Evolutionary conservation across 2,329 filamentous ascomycete genomes (phyloP), one percentile per base, ranked within the genome.

Genomic region (Colletotrichum truncatum): DNA sequence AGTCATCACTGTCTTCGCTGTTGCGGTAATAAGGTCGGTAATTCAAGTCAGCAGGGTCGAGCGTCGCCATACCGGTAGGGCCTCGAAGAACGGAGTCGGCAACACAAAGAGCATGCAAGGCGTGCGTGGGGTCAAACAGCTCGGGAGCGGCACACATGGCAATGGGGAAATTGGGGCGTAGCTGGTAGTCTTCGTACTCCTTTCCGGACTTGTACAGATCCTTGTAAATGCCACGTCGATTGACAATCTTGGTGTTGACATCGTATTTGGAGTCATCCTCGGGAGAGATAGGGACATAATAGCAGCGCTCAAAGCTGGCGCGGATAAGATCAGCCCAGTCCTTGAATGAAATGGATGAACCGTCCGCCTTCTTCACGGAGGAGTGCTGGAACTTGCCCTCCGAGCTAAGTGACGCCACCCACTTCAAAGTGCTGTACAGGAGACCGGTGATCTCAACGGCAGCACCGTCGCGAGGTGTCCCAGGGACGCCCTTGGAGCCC

Each of bases 171-270:
- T 99, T 99, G 67, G 93, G 85, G 23, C 96, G 93, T 41, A 99
- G 87, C 77, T 99, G 96, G 79, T 99, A 99, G 80, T 99, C 96
- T 75, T 98, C 94, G 74, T 97, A 98, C 76, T 96, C 93, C 78
- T 98, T 98, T 68, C 93, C 93, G 48, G 94, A 97, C 70, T 87
- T 89, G 85, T 98, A 98, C 16, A 98, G 82, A 76, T 99, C 96
- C 81, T 99, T 99, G 88, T 99, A 99, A 74, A 99, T 97, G 67
- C 96, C 97, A 21, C 94, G 89, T 52, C 96, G 92, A 79, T 97
- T 97, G 81, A 98, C 81, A 49, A 98, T 84, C 12, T 80, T 81
- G 0, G 92, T 72, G 77, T 98, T 94, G 72, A 99, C 85, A 68
- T 96, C 93, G 80, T 97, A 94, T 53, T 90, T 81, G 53, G 76